Evolutionary conservation across 2,329 filamentous ascomycete genomes (phyloP), one percentile per base, ranked within the genome.

Genomic region (Epichloe baconii): DNA sequence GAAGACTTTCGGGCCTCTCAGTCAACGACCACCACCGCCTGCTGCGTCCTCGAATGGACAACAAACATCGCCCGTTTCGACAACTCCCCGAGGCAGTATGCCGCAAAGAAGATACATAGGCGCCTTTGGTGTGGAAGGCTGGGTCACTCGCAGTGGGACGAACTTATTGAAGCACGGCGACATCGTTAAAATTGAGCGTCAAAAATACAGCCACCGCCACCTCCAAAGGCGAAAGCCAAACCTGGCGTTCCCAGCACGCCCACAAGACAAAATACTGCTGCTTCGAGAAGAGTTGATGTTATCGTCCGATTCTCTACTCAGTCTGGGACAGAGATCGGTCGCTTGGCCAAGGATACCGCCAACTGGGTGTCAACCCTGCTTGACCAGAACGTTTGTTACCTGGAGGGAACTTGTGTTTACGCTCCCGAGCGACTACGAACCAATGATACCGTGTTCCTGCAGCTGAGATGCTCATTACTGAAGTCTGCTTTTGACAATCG

Each of bases 401-500:
- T 98, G 55, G 86, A 95, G 58, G 93, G 86, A 5, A 81, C 78
- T 12, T 95, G 89, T 61, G 88, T 98, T 2, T 97, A 86, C 65
- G 87, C 87, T 0, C 90, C 90, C 0, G 91, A 97, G 51, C 75
- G 80, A 45, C 68, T 97, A 46, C 78, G 87, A 47, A 93, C 90
- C 8, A 95, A 95, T 61, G 93, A 98, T 60, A 97, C 89, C 0
- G 77, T 98, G n/a, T 95, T 91, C 59, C 67, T 98, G 6, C 93
- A 98, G 64, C 68, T 98, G 44, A 78, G 79, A 50, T 93, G 86
- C 62, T 95, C 77, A 51, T 66, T 98, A 40, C 73, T 93, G 15
- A 79, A 73, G 53, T 79, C 79, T 17, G 85, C 88, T 0, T 97
- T 98, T 60, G 77, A 83, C 47, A 75, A 73, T 43, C 74, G 63